Percentiles rank a stretch among this genome's conserved stretches.
These are phyloP conservation scores for Tulasnella sp. DNA, from an alignment of 768 basidiomycete species.

Conservation along the genomic window DNA sequence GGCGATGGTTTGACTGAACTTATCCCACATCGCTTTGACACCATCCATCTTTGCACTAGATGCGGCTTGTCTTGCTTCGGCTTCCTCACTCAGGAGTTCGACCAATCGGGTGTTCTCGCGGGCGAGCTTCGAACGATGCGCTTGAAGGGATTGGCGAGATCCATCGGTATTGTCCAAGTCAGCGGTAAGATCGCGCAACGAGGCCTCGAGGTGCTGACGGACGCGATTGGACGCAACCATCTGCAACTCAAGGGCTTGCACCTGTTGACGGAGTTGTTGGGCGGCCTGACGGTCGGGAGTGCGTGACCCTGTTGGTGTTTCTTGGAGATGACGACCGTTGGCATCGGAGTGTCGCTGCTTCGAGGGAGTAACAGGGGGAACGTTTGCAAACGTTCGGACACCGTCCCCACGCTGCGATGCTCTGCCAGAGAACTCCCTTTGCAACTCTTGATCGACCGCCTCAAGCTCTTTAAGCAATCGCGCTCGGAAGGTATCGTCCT, in stretches of 20 bases:
- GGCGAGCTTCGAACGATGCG: constrained; percentile 41
- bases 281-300: constrained; percentile 29
- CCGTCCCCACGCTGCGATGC: constrained; percentile 20
- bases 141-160: constrained; percentile 49
- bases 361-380: constrained; percentile 32
- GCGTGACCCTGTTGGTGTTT: constrained; percentile 30
- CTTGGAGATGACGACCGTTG: constrained; percentile 25
- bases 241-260: constrained; percentile 53
- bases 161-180: constrained; percentile 55
- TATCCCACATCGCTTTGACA: constrained; percentile 52
- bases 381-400: constrained; percentile 32
- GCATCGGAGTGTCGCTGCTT: constrained; percentile 30
- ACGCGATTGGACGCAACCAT: constrained; percentile 58
- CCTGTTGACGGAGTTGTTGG: constrained; percentile 44
- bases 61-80: constrained; percentile 46
- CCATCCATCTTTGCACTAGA: constrained; percentile 53
- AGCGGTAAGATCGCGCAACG: constrained; percentile 44
- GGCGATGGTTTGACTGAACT: constrained; percentile 46
- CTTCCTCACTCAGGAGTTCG: constrained; percentile 49
- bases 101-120: constrained; percentile 45
- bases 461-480: constrained; percentile 52
- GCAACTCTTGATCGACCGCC: constrained; percentile 44
- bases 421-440: constrained; percentile 34
- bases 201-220: constrained; percentile 47
- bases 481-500: constrained; percentile 49